Conservation (phyloP, 495 filamentous ascomycete species). For the Penicillium samsonianum region DNA sequence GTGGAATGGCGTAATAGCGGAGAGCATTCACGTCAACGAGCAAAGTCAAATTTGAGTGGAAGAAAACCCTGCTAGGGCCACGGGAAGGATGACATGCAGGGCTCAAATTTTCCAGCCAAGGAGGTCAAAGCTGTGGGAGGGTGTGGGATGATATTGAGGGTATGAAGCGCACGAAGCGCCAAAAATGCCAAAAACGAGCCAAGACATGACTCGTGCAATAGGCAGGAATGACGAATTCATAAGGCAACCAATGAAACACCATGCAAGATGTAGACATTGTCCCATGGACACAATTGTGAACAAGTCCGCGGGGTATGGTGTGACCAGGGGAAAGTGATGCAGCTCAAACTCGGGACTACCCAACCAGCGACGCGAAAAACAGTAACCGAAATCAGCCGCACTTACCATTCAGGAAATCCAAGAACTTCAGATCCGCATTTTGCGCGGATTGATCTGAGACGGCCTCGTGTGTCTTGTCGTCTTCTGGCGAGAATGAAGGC, state of each 20-base stretch:
- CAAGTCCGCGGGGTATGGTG: constrained; percentile 16
- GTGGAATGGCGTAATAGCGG: constrained; percentile 47
- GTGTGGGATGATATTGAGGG: not conserved
- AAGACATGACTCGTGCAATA: constrained; percentile 7
- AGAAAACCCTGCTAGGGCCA: constrained; percentile 16
- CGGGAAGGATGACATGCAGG: constrained; percentile 26
- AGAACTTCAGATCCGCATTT: constrained; percentile 43
- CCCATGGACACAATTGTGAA: constrained; percentile 10
- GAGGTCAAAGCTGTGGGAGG: constrained; percentile 13
- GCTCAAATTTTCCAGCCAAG: constrained; percentile 1
- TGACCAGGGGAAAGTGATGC: constrained; percentile 19
- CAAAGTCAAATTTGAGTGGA: constrained; percentile 23
- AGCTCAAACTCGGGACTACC: constrained; percentile 9
- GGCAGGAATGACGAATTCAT: constrained; percentile 1
- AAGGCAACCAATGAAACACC: constrained; percentile 15
- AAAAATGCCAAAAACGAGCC: constrained; percentile 1
- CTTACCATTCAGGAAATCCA: constrained; percentile 50
- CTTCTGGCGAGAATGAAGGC: constrained; percentile 40
- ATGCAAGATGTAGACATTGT: constrained; percentile 6
- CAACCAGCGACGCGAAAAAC: constrained; percentile 20
- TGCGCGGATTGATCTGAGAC: constrained; percentile 23
- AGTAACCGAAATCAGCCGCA: constrained; percentile 15
- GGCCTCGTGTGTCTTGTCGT: constrained; percentile 30
- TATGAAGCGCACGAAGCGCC: constrained; percentile 11
- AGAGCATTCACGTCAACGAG: constrained; percentile 25